phyloP scores from a whole-genome alignment of 2,329 filamentous ascomycete species.

The Talaromyces sp. region DNA sequence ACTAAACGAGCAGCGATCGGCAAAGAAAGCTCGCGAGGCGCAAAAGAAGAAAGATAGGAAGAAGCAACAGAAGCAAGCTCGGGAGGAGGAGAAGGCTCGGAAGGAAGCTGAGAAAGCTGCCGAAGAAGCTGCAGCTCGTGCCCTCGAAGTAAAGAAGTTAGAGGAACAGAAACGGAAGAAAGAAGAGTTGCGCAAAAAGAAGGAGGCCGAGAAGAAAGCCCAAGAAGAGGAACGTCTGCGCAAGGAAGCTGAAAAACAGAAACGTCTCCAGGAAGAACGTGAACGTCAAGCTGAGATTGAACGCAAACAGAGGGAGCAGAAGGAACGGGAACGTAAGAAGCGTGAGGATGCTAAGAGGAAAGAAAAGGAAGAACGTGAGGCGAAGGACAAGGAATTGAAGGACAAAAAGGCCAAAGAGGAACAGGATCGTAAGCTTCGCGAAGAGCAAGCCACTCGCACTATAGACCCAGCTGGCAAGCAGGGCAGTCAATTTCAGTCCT shows the following conservation, averaged over 20 bases:
- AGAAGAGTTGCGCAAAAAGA: slow-evolving; percentile 89
- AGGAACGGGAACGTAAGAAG: slow-evolving; percentile 77
- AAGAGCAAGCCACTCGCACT: slow-evolving; percentile 55
- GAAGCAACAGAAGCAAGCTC: slow-evolving; percentile 78
- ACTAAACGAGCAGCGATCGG: slow-evolving; percentile 74
- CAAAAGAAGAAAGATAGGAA: slow-evolving; percentile 96
- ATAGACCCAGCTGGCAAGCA: slow-evolving; percentile 55
- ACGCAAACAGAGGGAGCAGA: slow-evolving; percentile 75
- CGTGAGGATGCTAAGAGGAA: slow-evolving; percentile 72
- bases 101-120: slow-evolving; percentile 86
- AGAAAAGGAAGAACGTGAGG: slow-evolving; percentile 61
- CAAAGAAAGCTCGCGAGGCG: slow-evolving; percentile 90
- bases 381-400: slow-evolving; percentile 71
- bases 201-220: slow-evolving; percentile 83
- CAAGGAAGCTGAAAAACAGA: slow-evolving; percentile 82
- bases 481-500: slow-evolving; percentile 38
- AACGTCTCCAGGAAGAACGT: slow-evolving; percentile 76
- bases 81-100: slow-evolving; percentile 86
- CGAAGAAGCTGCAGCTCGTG: slow-evolving; percentile 74
- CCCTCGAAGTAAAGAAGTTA: slow-evolving; percentile 71
- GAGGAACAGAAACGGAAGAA: slow-evolving; percentile 79
- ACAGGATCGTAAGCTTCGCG: slow-evolving; percentile 56
- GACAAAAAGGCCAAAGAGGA: slow-evolving; percentile 65
- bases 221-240: slow-evolving; percentile 83
- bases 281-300: slow-evolving; percentile 83